Conservation (phyloP, 2,329 filamentous ascomycete genomes). For the Exophiala sideris region DNA sequence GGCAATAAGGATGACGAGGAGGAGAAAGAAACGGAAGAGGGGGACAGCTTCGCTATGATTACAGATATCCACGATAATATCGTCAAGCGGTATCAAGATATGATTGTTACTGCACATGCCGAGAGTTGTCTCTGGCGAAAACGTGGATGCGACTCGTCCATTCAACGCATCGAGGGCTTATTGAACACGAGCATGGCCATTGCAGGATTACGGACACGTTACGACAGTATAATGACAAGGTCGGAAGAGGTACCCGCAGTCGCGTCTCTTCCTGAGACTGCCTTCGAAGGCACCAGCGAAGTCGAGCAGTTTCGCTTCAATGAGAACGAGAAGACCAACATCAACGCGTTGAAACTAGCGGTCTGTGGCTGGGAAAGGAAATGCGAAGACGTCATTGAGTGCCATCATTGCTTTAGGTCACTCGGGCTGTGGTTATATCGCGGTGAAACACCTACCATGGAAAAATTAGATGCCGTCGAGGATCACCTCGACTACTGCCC, state of each 20-base stretch:
- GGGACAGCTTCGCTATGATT: constrained; percentile 17
- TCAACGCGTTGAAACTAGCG: constrained; percentile 65
- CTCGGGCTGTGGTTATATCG: constrained; percentile 89
- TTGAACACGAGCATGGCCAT: constrained; percentile 60
- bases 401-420: constrained; percentile 80
- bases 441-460: constrained; percentile 60
- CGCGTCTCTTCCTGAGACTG: constrained; percentile 47
- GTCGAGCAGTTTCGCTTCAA: constrained; percentile 30
- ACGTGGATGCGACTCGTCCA: constrained; percentile 77
- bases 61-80: constrained; percentile 57
- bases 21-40: constrained; percentile 37
- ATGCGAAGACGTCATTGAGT: constrained; percentile 63
- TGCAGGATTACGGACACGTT: constrained; percentile 58
- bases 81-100: constrained; percentile 69
- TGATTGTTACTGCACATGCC: constrained; percentile 72
- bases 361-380: constrained; percentile 71
- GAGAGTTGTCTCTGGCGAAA: constrained; percentile 83
- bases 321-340: constrained; percentile 39
- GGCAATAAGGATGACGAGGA: constrained; percentile 22
- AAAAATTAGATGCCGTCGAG: constrained; percentile 64
- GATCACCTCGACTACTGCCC: constrained; percentile 83
- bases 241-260: constrained; percentile 44
- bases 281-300: constrained; percentile 28
- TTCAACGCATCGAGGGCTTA: constrained; percentile 61
- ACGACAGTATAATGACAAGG: constrained; percentile 51